Evolutionary conservation across 2,329 filamentous ascomycete species (phyloP), one percentile per base, ranked within the genome.

Genomic region (Xylariales sp.): DNA sequence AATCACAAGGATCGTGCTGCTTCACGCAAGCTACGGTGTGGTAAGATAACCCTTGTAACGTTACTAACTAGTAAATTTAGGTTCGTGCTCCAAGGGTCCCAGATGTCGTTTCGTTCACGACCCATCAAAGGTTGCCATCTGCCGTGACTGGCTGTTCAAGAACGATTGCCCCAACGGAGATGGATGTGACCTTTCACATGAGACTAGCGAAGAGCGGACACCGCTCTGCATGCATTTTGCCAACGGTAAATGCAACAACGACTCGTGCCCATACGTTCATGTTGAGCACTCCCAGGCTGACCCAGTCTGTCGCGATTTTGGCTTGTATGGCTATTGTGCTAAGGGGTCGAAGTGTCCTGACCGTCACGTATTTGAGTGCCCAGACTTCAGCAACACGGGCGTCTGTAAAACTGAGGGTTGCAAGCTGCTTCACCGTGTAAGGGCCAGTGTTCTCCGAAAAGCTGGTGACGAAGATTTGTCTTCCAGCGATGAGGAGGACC

Each of bases 301-400:
- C 35, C 81, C 76, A 20, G 87, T 96, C 33, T 98, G 93, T 66
- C 78, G 81, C 51, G 67, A 78, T 15, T 97, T 98, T 69, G 91
- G 87, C 19, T 78, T 81, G 38, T 76, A 90, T 55, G 91, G 93
- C 37, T 97, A 89, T 63, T 97, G 93, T 68, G 82, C 85, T 44
- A 86, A 85, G 59, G 93, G 91, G 43, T 74, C 76, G 40, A 65
- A 72, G 39, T 97, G 93, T 64, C 65, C 78, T 43, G 81, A 93
- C 47, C 84, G 89, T 44, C 93, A 98, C 67, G 84, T 91, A 41
- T 84, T 85, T 65, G 91, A 97, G 63, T 97, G 93, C 63, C 91
- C 93, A 45, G 86, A 95, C 60, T 96, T 94, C 70, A 87, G 88
- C 74, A 95, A 95, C 65, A 88, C 78, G 43, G 91, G 91, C 53